Percentiles rank a stretch among this genome's conserved stretches.
Evolutionary conservation across 805 yeast genomes (phyloP).

Genomic region (Starmerella khaoyaiensis): DNA sequence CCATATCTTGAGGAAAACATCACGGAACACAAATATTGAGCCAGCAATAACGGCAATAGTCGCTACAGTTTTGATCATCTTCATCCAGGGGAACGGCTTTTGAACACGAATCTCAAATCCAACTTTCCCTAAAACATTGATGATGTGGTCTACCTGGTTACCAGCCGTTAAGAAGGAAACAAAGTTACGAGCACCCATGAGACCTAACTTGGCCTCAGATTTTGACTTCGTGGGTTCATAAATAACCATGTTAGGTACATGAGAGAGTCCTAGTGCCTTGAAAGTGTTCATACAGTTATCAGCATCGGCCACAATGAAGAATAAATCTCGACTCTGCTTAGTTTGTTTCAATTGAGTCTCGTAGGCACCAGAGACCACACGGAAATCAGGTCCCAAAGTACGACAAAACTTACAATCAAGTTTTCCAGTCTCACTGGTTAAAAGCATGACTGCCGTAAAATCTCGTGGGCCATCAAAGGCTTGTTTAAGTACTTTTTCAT

Average conservation of each 20-base stretch:
- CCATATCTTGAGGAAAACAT: constrained; percentile 32
- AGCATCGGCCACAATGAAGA: constrained; percentile 67
- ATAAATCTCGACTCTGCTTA: constrained; percentile 31
- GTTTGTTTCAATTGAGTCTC: constrained; percentile 36
- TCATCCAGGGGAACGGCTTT: constrained; percentile 27
- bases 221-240: constrained; percentile 39
- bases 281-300: constrained; percentile 42
- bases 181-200: constrained; percentile 21
- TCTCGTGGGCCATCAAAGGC: constrained; percentile 45
- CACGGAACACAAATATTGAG: constrained; percentile 19
- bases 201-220: constrained; percentile 24
- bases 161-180: constrained; percentile 22
- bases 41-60: constrained; percentile 11
- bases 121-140: constrained; percentile 12
- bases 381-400: constrained; percentile 53
- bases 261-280: constrained; percentile 42
- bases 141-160: constrained; percentile 22
- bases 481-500: constrained; percentile 31
- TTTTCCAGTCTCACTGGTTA: constrained; percentile 62
- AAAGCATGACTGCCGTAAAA: constrained; percentile 46
- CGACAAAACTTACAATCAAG: constrained; percentile 68
- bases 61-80: constrained; percentile 12
- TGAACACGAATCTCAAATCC: constrained; percentile 24
- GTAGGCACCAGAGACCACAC: constrained; percentile 52
- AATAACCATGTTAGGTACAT: constrained; percentile 65